Evolutionary conservation across 192 early-diverging fungal genomes (phyloP), one percentile per base, ranked within the genome.

Genomic region (Rhizoclosmatium globosum): DNA sequence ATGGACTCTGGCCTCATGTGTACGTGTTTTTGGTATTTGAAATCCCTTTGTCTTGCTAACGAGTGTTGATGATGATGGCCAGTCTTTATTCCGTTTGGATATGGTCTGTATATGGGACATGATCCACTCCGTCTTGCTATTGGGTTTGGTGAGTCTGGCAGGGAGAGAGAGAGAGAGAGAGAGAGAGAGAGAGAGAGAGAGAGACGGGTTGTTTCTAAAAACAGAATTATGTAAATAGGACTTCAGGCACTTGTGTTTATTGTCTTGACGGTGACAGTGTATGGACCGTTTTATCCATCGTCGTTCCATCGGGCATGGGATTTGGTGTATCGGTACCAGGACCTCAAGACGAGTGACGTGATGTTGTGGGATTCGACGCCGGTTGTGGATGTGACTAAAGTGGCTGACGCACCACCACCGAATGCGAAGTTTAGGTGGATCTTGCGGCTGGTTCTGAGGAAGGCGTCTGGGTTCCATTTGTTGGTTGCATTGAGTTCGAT

Each of bases 251-350:
- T 72, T 2, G 31, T 38, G 6, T 72, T 72, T 41, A 21, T 57
- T 38, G 70, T 44, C 23, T 50, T 72, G 6, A 15, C 23, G 7
- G 31, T 50, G 2, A 72, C 70, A 21, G 70, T 58, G n/a, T 72
- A 58, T 19, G 48, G 53, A 57, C 47, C 70, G 43, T 58, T 69
- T 42, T 69, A 69, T 48, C 68, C 48, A 41, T 41, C 38, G 2
- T 39, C 11, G 48, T 72, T 58, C 57, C 47, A 58, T 47, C 70
- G 70, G 6, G 70, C 70, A 2, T 72, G 70, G 53, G 70, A 72
- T 58, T 48, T 72, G 3, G 70, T 72, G n/a, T 72, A 50, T 57
- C 70, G 70, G 21, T 72, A 31, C 50, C 70, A 72, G 38, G 70
- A 72, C 41, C 50, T 57, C 11, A 72, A 72, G 43, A 47, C 38